Conservation (phyloP, 1,139 yeast species). For the Hemisphaericaspora lyxosophila region DNA sequence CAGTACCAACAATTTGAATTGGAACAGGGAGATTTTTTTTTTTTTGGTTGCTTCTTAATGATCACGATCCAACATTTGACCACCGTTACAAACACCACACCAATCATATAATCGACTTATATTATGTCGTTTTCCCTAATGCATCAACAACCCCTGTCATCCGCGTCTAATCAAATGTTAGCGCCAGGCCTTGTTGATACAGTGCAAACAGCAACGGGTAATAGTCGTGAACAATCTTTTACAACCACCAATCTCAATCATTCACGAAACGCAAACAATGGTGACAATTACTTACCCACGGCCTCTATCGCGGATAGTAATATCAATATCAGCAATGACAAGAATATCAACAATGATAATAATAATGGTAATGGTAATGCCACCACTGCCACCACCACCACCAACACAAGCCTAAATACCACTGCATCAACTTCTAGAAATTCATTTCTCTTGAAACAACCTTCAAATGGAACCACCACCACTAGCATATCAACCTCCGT, state of each 20-base stretch:
- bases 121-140: conserved; percentile 1
- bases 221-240: no score
- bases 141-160: neutral
- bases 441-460: conserved; percentile 5
- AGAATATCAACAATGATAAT: no score
- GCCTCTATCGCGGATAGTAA: no score
- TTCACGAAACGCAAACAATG: no score
- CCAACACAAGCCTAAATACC: conserved; percentile 1
- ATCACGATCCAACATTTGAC: neutral
- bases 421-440: conserved; percentile 3
- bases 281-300: no score
- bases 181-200: no score
- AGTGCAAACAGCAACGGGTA: no score
- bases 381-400: conserved; percentile 2
- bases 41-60: neutral
- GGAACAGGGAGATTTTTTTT: no score
- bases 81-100: neutral
- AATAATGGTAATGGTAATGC: no score
- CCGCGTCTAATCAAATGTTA: neutral
- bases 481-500: conserved; percentile 3
- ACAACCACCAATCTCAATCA: no score
- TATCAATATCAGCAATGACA: no score
- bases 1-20: no score
- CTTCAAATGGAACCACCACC: conserved; percentile 2
- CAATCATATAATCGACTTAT: neutral